These are phyloP conservation scores for Chenopodium berlandieri DNA, from an alignment of 148 eudicot genomes.

Conservation along the genomic window DNA sequence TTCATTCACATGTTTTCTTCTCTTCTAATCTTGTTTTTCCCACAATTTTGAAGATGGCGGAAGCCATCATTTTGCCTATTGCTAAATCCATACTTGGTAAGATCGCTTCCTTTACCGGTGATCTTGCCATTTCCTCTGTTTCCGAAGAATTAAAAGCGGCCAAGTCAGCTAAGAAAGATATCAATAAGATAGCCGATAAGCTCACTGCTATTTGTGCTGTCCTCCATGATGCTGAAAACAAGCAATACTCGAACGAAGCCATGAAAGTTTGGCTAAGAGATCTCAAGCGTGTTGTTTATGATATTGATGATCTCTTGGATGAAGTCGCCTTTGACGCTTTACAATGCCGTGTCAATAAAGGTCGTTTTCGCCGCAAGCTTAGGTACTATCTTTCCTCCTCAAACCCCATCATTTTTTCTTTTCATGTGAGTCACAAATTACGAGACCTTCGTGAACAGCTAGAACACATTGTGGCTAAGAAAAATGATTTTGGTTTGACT, in stretches of 20 bases:
- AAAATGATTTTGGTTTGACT: conserved; percentile 19
- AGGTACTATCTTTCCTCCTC: conserved; percentile 25
- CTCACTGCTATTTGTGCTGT: conserved; percentile 3
- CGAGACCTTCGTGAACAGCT: conserved; percentile 14
- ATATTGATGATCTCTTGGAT: conserved; percentile 11
- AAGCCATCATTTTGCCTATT: background rate
- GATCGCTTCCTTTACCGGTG: background rate
- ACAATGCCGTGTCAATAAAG: background rate
- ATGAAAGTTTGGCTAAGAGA: conserved; percentile 30
- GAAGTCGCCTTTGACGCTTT: conserved; percentile 4
- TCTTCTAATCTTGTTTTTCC: no score
- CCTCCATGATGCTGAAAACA: conserved; percentile 30
- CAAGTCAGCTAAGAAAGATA: conserved; percentile 18
- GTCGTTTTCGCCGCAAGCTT: background rate
- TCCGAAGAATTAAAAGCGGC: background rate
- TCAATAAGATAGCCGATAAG: conserved; percentile 11
- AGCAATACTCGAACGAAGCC: background rate
- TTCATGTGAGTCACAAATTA: conserved; percentile 17
- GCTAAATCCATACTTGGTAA: conserved; percentile 16
- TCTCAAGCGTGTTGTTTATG: conserved; percentile 17
- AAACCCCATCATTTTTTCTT: background rate
- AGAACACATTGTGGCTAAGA: conserved; percentile 14
- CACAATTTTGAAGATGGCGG: conserved; percentile 1
- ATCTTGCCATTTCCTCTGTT: background rate
- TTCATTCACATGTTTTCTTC: no score